Percentiles rank a stretch among this genome's conserved stretches.
Evolutionary conservation across 1,284 basidiomycete species (phyloP).

Genomic region (Boletus semigastroideus): DNA sequence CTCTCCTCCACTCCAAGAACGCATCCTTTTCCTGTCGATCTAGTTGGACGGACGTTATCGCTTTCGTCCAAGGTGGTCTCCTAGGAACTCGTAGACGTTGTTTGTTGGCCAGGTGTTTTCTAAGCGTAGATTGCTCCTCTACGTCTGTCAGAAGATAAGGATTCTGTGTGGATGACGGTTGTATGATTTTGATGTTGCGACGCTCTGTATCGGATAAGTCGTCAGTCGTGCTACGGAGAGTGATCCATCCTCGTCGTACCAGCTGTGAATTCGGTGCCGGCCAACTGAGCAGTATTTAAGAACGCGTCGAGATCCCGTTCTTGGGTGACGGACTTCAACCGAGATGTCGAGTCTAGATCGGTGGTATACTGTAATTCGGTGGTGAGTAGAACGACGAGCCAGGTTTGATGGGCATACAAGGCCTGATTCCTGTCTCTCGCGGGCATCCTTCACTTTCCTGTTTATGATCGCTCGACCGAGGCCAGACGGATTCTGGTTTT

Average conservation of each 20-base stretch:
- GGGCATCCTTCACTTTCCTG: constrained; percentile 80
- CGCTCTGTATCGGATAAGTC: constrained; percentile 59
- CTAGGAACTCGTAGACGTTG: constrained; percentile 80
- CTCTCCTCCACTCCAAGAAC: constrained; percentile 90
- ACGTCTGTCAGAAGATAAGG: constrained; percentile 85
- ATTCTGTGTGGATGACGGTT: constrained; percentile 70
- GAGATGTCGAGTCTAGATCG: constrained; percentile 68
- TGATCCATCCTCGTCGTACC: constrained; percentile 50
- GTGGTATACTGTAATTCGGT: constrained; percentile 66
- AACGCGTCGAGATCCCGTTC: constrained; percentile 97
- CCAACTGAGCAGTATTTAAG: constrained; percentile 91
- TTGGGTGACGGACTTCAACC: constrained; percentile 92
- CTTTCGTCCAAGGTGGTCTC: constrained; percentile 82
- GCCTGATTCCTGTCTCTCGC: constrained; percentile 67
- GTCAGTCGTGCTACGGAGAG: not conserved
- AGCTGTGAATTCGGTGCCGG: constrained; percentile 96
- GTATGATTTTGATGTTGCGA: constrained; percentile 89
- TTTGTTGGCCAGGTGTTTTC: constrained; percentile 74
- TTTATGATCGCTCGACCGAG: constrained; percentile 93
- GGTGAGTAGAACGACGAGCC: not conserved
- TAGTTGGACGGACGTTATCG: constrained; percentile 73
- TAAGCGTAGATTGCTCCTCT: constrained; percentile 76
- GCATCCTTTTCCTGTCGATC: constrained; percentile 86
- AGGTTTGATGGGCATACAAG: constrained; percentile 51
- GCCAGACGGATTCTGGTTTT: constrained; percentile 65